Conservation (phyloP, 352 stramenopile species). For the Globisporangium spiculum region DNA sequence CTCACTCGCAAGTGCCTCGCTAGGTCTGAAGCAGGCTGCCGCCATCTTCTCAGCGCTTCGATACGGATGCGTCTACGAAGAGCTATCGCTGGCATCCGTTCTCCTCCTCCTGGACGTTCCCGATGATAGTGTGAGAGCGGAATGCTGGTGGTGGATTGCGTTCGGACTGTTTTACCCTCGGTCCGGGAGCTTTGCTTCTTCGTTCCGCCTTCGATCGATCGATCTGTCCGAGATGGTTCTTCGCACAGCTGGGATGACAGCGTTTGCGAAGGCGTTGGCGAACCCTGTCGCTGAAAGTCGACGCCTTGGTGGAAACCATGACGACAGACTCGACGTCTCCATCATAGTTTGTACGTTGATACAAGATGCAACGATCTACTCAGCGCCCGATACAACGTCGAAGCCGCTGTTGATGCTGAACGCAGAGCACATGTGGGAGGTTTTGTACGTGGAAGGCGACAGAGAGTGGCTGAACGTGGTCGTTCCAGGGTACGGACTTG, state of each 20-base stretch:
- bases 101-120: neutral
- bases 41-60: neutral
- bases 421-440: neutral
- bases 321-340: neutral
- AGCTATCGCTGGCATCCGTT: neutral
- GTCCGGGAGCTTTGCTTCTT: neutral
- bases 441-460: neutral
- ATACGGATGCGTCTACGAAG: slow-evolving; percentile 3
- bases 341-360: neutral
- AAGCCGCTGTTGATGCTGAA: neutral
- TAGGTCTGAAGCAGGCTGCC: neutral
- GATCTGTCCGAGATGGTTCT: neutral
- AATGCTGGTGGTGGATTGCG: slow-evolving; percentile 1
- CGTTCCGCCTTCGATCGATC: neutral
- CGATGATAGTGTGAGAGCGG: neutral
- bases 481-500: neutral
- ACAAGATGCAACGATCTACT: neutral
- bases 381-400: neutral
- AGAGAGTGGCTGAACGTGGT: neutral
- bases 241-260: neutral
- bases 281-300: neutral
- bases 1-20: neutral
- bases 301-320: neutral
- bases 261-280: neutral
- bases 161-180: neutral